These are phyloP conservation scores for Pittosporum tobira DNA, from an alignment of 129 eudicot genomes.

Conservation along the genomic window DNA sequence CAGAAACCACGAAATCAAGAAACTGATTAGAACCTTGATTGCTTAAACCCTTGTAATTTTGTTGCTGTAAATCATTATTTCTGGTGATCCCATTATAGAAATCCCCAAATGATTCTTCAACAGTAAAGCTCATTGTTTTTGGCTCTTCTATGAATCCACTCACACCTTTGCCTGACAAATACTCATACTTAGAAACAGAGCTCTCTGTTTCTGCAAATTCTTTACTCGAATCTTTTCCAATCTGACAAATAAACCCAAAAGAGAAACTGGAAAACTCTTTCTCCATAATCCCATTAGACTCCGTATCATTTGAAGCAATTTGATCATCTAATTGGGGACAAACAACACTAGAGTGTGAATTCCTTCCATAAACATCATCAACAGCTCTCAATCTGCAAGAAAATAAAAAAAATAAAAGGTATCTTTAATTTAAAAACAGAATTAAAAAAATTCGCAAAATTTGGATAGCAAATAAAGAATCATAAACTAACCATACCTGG, in stretches of 20 bases:
- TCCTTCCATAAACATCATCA: slow-evolving; percentile 17
- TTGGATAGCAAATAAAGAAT: neutral
- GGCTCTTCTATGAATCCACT: slow-evolving; percentile 45
- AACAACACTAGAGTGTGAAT: slow-evolving; percentile 13
- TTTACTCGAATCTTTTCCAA: slow-evolving; percentile 16
- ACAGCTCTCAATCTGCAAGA: slow-evolving; percentile 33
- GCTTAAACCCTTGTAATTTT: slow-evolving; percentile 15
- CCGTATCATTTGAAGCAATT: slow-evolving; percentile 7
- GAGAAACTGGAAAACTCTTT: slow-evolving; percentile 26
- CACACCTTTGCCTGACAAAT: slow-evolving; percentile 32
- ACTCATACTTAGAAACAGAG: slow-evolving; percentile 48
- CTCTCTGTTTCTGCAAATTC: slow-evolving; percentile 32
- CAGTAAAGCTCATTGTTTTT: slow-evolving; percentile 37
- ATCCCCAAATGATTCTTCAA: slow-evolving; percentile 49
- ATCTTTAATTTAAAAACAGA: neutral
- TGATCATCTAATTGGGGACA: slow-evolving; percentile 25
- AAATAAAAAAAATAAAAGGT: slow-evolving; percentile 10
- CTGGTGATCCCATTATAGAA: neutral
- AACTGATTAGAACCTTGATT: slow-evolving; percentile 10
- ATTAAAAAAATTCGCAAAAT: neutral
- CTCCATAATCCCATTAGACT: slow-evolving; percentile 28
- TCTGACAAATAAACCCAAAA: slow-evolving; percentile 30
- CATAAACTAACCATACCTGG: slow-evolving; percentile 26
- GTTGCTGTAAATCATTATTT: slow-evolving; percentile 5
- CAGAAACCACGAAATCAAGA: slow-evolving; percentile 15